phyloP scores from a whole-genome alignment of 371 early-diverging fungal genomes.

The Zopfochytrium polystomum region DNA sequence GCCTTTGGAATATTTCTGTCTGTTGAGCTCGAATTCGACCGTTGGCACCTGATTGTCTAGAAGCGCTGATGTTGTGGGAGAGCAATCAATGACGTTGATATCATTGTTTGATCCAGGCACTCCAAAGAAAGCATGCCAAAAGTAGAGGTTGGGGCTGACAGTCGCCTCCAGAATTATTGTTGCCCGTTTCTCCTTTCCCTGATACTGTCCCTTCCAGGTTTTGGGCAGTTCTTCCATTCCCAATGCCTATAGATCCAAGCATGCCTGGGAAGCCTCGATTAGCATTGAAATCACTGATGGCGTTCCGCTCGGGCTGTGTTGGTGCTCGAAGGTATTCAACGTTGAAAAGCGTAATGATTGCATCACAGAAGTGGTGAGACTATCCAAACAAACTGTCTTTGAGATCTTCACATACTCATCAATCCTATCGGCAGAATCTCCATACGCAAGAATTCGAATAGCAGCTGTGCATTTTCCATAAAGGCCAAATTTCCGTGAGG shows the following conservation, averaged over 20 bases:
- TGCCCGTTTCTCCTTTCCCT: neutral
- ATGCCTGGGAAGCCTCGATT: conserved; percentile 14
- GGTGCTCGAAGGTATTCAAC: conserved; percentile 11
- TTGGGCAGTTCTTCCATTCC: conserved; percentile 15
- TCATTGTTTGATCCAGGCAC: too few species aligned
- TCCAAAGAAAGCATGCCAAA: too few species aligned
- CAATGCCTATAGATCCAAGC: conserved; percentile 15
- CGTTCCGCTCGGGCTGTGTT: neutral
- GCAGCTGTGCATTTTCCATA: conserved; percentile 15
- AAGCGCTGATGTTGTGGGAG: too few species aligned
- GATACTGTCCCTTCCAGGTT: too few species aligned
- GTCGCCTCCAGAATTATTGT: neutral
- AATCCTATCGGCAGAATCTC: conserved; percentile 5
- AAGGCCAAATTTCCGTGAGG: conserved; percentile 3
- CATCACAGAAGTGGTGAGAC: neutral
- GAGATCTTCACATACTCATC: conserved; percentile 16
- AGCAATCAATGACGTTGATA: too few species aligned
- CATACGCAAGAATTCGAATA: conserved; percentile 16
- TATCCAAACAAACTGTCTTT: conserved; percentile 1
- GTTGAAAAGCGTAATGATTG: neutral
- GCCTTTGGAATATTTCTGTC: neutral
- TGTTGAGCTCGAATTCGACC: neutral
- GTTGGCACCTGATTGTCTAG: neutral
- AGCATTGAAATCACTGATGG: conserved; percentile 4
- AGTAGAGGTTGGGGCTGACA: neutral